Percentiles rank a stretch among this genome's conserved stretches.
These are phyloP conservation scores for Neurospora sp. DNA, from an alignment of 495 filamentous ascomycete genomes.

Conservation along the genomic window DNA sequence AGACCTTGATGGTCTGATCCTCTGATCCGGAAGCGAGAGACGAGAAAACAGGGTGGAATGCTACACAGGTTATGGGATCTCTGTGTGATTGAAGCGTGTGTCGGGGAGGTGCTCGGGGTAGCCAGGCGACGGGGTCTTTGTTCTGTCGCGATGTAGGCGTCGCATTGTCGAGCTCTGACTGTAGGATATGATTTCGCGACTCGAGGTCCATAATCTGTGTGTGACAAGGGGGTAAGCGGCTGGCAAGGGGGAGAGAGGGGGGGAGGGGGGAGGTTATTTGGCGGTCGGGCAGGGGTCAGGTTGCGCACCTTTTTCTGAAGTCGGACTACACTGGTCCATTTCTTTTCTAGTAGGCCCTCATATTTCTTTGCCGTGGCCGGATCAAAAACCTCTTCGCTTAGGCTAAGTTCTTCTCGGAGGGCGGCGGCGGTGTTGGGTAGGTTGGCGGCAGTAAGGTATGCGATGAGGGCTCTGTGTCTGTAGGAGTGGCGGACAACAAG, in stretches of 20 bases:
- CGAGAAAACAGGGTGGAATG: slow-evolving; percentile 91
- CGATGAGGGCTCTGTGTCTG: slow-evolving; percentile 86
- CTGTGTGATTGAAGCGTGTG: slow-evolving; percentile 83
- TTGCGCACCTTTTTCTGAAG: slow-evolving; percentile 75
- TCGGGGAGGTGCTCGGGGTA: slow-evolving; percentile 68
- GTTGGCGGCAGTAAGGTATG: slow-evolving; percentile 69
- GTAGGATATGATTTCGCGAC: slow-evolving; percentile 55
- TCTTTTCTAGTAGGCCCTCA: slow-evolving; percentile 82
- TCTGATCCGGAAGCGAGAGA: slow-evolving; percentile 88
- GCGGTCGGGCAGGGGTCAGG: neutral
- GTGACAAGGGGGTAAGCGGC: slow-evolving; percentile 1
- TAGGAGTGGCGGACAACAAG: neutral
- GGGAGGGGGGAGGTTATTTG: neutral
- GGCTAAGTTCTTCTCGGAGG: slow-evolving; percentile 52
- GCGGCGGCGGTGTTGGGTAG: slow-evolving; percentile 56
- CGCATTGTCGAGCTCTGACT: slow-evolving; percentile 72
- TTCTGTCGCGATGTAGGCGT: slow-evolving; percentile 78
- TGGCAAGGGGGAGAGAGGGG: neutral
- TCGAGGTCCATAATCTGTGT: slow-evolving; percentile 89
- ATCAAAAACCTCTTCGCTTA: slow-evolving; percentile 63
- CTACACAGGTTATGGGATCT: slow-evolving; percentile 71
- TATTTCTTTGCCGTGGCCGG: slow-evolving; percentile 75
- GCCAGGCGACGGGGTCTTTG: slow-evolving; percentile 78
- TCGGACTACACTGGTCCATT: slow-evolving; percentile 88
- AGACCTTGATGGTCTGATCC: slow-evolving; percentile 83